Percentiles rank a stretch among this genome's conserved stretches.
These are phyloP conservation scores for Aspergillus olivimuriae DNA, from an alignment of 495 filamentous ascomycete genomes.

Conservation along the genomic window DNA sequence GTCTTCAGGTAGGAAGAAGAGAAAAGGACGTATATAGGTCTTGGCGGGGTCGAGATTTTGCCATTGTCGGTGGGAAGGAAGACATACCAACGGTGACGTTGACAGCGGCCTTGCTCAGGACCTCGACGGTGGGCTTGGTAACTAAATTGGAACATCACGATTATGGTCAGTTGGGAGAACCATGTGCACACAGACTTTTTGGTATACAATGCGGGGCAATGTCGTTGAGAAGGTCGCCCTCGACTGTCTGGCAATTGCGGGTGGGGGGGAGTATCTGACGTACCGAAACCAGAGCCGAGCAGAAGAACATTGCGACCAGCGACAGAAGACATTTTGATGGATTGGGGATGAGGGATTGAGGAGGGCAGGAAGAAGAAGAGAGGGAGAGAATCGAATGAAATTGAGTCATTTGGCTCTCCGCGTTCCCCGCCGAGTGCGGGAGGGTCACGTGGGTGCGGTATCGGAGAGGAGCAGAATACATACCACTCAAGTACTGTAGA, in stretches of 20 bases:
- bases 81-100: conserved; percentile 78
- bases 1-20: too few species aligned
- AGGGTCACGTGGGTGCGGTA: conserved; percentile 16
- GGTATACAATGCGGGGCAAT: conserved; percentile 24
- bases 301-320: conserved; percentile 58
- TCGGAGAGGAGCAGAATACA: conserved; percentile 4
- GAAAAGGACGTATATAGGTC: too few species aligned
- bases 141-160: too few species aligned
- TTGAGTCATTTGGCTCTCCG: conserved; percentile 3
- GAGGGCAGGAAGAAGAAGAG: conserved; percentile 9
- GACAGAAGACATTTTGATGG: conserved; percentile 30
- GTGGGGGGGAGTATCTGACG: too few species aligned
- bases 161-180: too few species aligned
- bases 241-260: too few species aligned
- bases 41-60: too few species aligned
- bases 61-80: too few species aligned
- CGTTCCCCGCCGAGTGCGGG: conserved; percentile 5
- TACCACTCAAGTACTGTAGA: too few species aligned
- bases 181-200: too few species aligned
- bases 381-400: conserved; percentile 3
- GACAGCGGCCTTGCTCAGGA: conserved; percentile 68
- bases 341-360: conserved; percentile 7
- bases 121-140: conserved; percentile 70
- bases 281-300: conserved; percentile 69
- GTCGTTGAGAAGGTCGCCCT: too few species aligned